Evolutionary conservation across 2,329 filamentous ascomycete genomes (phyloP).

Genomic region (Fusarium nodosum): DNA sequence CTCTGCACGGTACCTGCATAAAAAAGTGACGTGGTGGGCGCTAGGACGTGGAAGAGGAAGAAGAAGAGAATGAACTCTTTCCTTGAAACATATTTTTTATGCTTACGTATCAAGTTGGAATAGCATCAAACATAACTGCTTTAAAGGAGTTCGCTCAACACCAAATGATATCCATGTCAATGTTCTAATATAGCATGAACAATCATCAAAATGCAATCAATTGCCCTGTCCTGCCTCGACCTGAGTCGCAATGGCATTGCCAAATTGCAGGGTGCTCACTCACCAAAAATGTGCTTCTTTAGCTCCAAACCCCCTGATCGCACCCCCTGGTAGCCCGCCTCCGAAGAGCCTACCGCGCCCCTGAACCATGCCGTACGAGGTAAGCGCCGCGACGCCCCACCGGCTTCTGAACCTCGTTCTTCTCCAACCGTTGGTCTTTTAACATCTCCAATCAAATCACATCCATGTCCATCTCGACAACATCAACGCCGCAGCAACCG

Average conservation of each 20-base stretch:
- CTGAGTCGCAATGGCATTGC: slow-evolving; percentile 11
- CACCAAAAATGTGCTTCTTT: slow-evolving; percentile 25
- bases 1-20: slow-evolving; percentile 50
- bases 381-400: slow-evolving; percentile 39
- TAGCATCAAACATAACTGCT: background rate
- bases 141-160: background rate
- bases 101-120: slow-evolving; percentile 4
- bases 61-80: background rate
- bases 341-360: slow-evolving; percentile 23
- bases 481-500: slow-evolving; percentile 36
- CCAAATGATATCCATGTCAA: slow-evolving; percentile 12
- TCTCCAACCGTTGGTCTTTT: slow-evolving; percentile 39
- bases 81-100: slow-evolving; percentile 24
- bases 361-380: slow-evolving; percentile 43
- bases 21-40: slow-evolving; percentile 44
- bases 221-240: background rate
- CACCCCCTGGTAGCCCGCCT: slow-evolving; percentile 16
- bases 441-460: slow-evolving; percentile 35
- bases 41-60: slow-evolving; percentile 2
- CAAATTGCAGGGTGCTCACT: slow-evolving; percentile 42
- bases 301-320: slow-evolving; percentile 28
- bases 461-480: slow-evolving; percentile 31
- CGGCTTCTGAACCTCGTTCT: slow-evolving; percentile 30
- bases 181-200: slow-evolving; percentile 23
- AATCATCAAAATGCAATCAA: slow-evolving; percentile 16